A percentile compares a stretch with the other conserved stretches of the same genome.
phyloP scores from a whole-genome alignment of 495 filamentous ascomycete genomes.

The Neurospora discreta region DNA sequence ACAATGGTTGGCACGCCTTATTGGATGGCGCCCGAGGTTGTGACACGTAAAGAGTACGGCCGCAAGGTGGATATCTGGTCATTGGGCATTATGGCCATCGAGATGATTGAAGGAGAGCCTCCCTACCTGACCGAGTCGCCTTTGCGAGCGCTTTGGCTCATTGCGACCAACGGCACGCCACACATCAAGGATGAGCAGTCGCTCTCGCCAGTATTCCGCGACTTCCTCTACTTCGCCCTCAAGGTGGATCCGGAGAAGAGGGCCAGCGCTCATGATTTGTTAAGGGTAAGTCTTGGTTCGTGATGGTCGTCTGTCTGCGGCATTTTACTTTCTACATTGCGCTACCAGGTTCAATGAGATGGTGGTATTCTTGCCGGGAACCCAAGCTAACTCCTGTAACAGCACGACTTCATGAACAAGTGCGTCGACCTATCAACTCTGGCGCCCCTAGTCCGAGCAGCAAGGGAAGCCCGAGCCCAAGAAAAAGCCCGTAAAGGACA shows the following conservation, averaged over 20 bases:
- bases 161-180: constrained; percentile 94
- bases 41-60: constrained; percentile 94
- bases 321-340: constrained; percentile 9
- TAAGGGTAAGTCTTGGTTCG: constrained; percentile 52
- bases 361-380: background rate
- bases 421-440: constrained; percentile 52
- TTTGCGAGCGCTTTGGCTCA: constrained; percentile 84
- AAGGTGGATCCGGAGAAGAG: constrained; percentile 96
- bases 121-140: constrained; percentile 95
- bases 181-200: constrained; percentile 86
- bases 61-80: constrained; percentile 99
- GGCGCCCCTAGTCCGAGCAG: constrained; percentile 76
- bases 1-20: constrained; percentile 99
- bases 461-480: constrained; percentile 68
- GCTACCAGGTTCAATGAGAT: constrained; percentile 9
- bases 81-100: constrained; percentile 98
- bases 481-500: constrained; percentile 64
- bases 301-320: background rate
- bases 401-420: constrained; percentile 93
- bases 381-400: background rate
- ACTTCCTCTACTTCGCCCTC: constrained; percentile 81
- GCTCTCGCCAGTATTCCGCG: constrained; percentile 67
- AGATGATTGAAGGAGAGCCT: constrained; percentile 99
- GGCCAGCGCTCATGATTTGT: constrained; percentile 82
- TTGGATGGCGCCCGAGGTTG: constrained; percentile 99